Base-by-base conservation (phyloP, 2,329 filamentous ascomycete genomes). In the Xylariaceae sp. region DNA sequence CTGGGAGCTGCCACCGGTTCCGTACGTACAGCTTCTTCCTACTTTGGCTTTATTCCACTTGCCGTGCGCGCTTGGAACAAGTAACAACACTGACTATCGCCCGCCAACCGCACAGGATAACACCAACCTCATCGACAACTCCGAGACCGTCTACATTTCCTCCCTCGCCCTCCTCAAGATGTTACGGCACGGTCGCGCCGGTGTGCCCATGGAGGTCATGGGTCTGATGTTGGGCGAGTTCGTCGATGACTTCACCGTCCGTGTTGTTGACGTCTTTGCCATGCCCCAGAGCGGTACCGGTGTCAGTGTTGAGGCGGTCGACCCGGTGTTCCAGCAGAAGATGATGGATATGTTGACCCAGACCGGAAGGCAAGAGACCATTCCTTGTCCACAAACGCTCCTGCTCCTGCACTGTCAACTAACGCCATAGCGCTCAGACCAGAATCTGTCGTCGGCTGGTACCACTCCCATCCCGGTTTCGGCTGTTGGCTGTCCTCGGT, bases 291-390 rank as follows among this genome's bases (percentile, higher is more conserved):
- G 92, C 64, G 94, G 94, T 75, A 99, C 94, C 1, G 94, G 94
- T 63, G 94, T 99, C 63, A 96, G 90, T 73, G 94, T 99, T 66
- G 94, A 99, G 75, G 95, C 94, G 47, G 94, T 99, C 58, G 94
- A 99, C 70, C 91, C 92, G 10, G 94, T 99, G 33, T 99, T 99
- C 73, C 94, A 99, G 77, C 97, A 91, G 67, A 99, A 97, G 81
- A 99, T 99, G 94, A 99, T 99, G 94, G 94, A 99, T 71, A 97
- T 99, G 94, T 79, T 99, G 70, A 83, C 89, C 67, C 94, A 99
- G 79, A 99, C 94, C 53, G 94, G 94, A 75, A 83, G 94, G 90
- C 95, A 78, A 65, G 82, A 45, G 16, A 43, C 46, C 42, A 28
- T 7, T 28, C 7, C 22, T 28, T 28, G 22, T 28, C 22, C 22